Conservation (phyloP, 1,284 basidiomycete genomes). For the Rhodotorula mucilaginosa region DNA sequence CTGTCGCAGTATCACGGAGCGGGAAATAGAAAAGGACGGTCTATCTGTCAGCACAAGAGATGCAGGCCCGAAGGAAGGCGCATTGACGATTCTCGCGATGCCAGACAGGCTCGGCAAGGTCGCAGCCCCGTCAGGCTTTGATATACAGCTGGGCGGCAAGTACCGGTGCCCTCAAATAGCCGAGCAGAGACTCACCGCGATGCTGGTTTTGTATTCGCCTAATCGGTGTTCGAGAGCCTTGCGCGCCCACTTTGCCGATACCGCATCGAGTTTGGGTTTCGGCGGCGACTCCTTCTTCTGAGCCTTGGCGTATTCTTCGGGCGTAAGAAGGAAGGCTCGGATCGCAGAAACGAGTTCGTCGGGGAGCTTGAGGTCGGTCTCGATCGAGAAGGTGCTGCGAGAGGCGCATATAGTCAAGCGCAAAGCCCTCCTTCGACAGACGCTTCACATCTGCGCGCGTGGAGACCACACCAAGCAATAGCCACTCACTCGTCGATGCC, state of each 20-base stretch:
- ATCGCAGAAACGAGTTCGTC: slow-evolving; percentile 67
- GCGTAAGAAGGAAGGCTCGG: slow-evolving; percentile 63
- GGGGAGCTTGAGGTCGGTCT: slow-evolving; percentile 61
- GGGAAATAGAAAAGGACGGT: not conserved
- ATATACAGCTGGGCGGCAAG: too few species aligned
- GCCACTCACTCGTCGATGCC: slow-evolving; percentile 82
- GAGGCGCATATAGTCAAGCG: too few species aligned
- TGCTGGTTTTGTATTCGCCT: slow-evolving; percentile 59
- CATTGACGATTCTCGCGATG: too few species aligned
- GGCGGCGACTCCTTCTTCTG: slow-evolving; percentile 72
- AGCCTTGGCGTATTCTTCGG: slow-evolving; percentile 64
- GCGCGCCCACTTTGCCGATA: slow-evolving; percentile 45
- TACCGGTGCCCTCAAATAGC: too few species aligned
- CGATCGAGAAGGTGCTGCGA: slow-evolving; percentile 63
- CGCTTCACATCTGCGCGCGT: not conserved
- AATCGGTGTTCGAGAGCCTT: slow-evolving; percentile 58
- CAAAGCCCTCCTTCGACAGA: not conserved
- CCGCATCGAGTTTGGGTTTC: slow-evolving; percentile 62
- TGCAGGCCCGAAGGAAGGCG: too few species aligned
- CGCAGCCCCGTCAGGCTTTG: too few species aligned
- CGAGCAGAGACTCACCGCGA: slow-evolving; percentile 52
- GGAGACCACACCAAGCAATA: slow-evolving; percentile 6
- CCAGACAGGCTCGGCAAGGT: not conserved
- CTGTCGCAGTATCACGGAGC: slow-evolving; percentile 42
- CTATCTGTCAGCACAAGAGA: too few species aligned